Evolutionary conservation across 352 stramenopile genomes (phyloP), one percentile per base, ranked within the genome.

Genomic region (Phytophthora brassicae): DNA sequence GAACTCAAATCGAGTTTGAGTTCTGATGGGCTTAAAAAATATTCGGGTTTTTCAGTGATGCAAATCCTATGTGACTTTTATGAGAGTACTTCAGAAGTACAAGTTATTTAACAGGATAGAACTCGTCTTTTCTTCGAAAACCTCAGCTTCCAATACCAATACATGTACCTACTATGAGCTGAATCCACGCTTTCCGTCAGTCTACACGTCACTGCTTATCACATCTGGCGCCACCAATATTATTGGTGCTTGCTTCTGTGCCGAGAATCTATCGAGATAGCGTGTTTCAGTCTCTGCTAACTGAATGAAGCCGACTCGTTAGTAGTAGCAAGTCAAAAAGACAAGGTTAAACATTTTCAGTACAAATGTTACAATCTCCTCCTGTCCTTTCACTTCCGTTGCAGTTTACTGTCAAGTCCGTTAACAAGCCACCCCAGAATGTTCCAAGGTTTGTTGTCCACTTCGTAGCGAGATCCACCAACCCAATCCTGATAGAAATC

Each of bases 131-230:
- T 38, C 56, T 38, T 26, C 24, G 8, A 7, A 58, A 28, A 16
- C 26, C 42, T 42, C 29, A 22, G n/a, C 57, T 33, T 17, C 56
- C 43, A n/a, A 19, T 39, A 43, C 14, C 26, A 49, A 39, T 33
- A 55, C 26, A 36, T 38, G 4, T 0, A 22, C 72, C 6, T 88
- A 74, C 54, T 65, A 80, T 8, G 72, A 89, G 48, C 63, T 86
- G 9, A 89, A 89, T 26, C 78, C 80, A 19, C 76, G 76, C 3
- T 89, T 89, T 35, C 80, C 80, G 17, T 89, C 80, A 0, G 68
- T 87, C n/a, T 67, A 78, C 13, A 73, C 74, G 7, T 36, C 72
- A 75, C 45, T 71, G 76, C 41, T 77, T 74, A 0, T 58, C 66
- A 8, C 22, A 88, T 33, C 54, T 89, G 5, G 72, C 75, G 1